A percentile compares a stretch with the other conserved stretches of the same genome.
These are phyloP conservation scores for Suillus americanus DNA, from an alignment of 768 basidiomycete species.

Conservation along the genomic window DNA sequence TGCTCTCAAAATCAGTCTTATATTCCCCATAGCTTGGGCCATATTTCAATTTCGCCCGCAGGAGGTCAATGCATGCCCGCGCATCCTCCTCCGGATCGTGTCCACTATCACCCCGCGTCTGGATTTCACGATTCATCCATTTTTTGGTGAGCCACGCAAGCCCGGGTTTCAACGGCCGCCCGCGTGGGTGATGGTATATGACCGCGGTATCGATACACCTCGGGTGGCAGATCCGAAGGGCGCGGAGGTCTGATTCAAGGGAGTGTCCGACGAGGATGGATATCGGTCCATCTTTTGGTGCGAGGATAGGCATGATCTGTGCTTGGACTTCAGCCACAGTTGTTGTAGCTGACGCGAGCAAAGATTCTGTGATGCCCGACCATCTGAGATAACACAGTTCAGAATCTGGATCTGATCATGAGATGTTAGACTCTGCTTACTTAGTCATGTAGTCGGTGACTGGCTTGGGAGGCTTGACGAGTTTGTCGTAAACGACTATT, in stretches of 20 bases:
- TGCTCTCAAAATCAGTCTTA: conserved; percentile 79
- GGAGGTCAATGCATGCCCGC: conserved; percentile 78
- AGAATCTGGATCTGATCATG: not conserved
- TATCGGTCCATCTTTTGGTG: conserved; percentile 47
- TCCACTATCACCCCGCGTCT: conserved; percentile 77
- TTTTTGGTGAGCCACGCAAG: conserved; percentile 97
- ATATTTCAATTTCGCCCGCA: conserved; percentile 77
- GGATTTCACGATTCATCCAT: conserved; percentile 90
- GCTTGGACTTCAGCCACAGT: conserved; percentile 79
- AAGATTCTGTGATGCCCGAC: conserved; percentile 88
- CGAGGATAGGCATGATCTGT: conserved; percentile 62
- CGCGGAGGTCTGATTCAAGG: conserved; percentile 89
- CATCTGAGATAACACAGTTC: conserved; percentile 47
- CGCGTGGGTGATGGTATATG: conserved; percentile 89
- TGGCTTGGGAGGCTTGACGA: conserved; percentile 85
- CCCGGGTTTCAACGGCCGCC: conserved; percentile 90
- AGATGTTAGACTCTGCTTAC: conserved; percentile 37
- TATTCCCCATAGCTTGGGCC: conserved; percentile 86
- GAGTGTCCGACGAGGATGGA: conserved; percentile 93
- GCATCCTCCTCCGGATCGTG: conserved; percentile 98
- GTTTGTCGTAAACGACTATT: conserved; percentile 78
- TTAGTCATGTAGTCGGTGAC: conserved; percentile 92
- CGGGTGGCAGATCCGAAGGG: conserved; percentile 84
- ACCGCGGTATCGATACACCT: conserved; percentile 91
- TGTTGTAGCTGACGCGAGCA: conserved; percentile 68